phyloP scores from a whole-genome alignment of 495 filamentous ascomycete species.

The Penicillium dipodomyicola region DNA sequence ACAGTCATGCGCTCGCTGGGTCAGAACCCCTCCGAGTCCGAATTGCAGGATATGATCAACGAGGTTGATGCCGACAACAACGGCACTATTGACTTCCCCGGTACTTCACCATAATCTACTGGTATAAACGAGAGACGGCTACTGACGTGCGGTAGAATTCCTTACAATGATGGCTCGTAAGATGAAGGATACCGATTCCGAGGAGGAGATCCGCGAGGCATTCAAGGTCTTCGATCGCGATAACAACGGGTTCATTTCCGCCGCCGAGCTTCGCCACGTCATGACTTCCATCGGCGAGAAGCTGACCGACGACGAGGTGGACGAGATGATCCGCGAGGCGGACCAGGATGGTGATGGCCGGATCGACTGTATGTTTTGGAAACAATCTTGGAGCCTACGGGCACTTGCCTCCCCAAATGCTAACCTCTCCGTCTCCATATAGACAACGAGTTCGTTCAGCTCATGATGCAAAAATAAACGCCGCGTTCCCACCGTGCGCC shows the following conservation, averaged over 20 bases:
- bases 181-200: conserved; percentile 99
- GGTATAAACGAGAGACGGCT: background rate
- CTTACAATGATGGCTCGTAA: conserved; percentile 99
- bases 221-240: conserved; percentile 98
- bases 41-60: conserved; percentile 99
- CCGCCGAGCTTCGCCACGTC: conserved; percentile 95
- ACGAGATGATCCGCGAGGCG: conserved; percentile 99
- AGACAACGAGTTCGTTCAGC: conserved; percentile 99
- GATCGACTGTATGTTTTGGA: conserved; percentile 75
- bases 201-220: conserved; percentile 96
- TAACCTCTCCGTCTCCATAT: conserved; percentile 9
- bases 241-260: conserved; percentile 99
- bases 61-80: conserved; percentile 99
- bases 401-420: conserved; percentile 3
- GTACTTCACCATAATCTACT: conserved; percentile 45
- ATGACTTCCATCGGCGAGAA: conserved; percentile 99
- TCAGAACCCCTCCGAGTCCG: conserved; percentile 98
- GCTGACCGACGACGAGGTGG: conserved; percentile 98
- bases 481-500: conserved; percentile 23
- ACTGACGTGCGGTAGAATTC: conserved; percentile 65
- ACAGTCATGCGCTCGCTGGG: conserved; percentile 99
- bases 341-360: conserved; percentile 97
- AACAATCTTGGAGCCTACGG: background rate
- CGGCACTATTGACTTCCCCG: conserved; percentile 98
- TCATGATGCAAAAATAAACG: conserved; percentile 99